Evolutionary conservation across 768 basidiomycete species (phyloP), one percentile per base, ranked within the genome.

Genomic region (Tricholoma terreum): DNA sequence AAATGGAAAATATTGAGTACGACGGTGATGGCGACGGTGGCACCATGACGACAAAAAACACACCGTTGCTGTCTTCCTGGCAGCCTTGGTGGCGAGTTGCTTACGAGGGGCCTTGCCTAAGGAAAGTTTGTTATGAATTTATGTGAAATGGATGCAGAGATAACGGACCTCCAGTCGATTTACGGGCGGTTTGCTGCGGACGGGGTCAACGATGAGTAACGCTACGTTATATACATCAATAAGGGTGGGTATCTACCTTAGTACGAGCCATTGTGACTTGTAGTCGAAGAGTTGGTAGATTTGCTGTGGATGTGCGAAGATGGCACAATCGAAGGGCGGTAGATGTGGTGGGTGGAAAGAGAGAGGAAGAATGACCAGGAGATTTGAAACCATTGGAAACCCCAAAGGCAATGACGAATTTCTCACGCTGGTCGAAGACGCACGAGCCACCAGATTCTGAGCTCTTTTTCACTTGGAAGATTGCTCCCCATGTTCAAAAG

Each of bases 11-110:
- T 52, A 43, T 45, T 61, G 56, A 55, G 64, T 58, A 61, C 62
- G 62, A 57, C 65, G 65, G 48, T 56, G 59, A 59, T 64, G 62
- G 64, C 61, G 67, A 57, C 62, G 61, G 50, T 45, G 43, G 43
- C 43, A 65, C 62, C 60, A 70, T 66, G 62, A 67, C 59, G 58
- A 52, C 58, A 19, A 63, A 59, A 38, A 42, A 77, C 84, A 55
- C 71, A 88, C 89, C 58, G 85, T 79, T 40, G 87, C 90, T 33
- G 90, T 89, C 82, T 95, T 95, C 66, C 92, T 84, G 54, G 94
- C 94, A 43, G 92, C 93, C 82, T 97, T 96, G 78, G 93, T 92
- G 17, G 94, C 93, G 76, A 96, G 85, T 76, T 94, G 92, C 75
- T 94, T 94, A 81, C 92, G 89, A 58, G 92, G 92, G 52, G 90